Evolutionary conservation across 1,139 yeast genomes (phyloP), one percentile per base, ranked within the genome.

Genomic region (Lodderomyces jiufengensis): DNA sequence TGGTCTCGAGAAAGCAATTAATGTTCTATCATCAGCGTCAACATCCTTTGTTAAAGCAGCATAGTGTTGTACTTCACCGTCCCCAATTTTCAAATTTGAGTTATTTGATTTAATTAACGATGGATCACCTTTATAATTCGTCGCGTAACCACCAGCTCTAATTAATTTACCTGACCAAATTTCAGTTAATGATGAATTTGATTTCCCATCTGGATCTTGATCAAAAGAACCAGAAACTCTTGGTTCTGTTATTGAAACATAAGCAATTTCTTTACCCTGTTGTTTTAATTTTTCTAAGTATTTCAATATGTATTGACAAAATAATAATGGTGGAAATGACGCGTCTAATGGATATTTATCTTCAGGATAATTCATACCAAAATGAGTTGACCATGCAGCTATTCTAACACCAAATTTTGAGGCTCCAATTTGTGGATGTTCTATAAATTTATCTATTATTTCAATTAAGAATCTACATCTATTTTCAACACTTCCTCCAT

Each of bases 401-500:
- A 55, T 44, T 38, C 62, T 42, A 24, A 52, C 40, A 1, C 50
- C 63, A 6, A 55, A 41, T 32, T 41, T 51, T 5, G 39, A 32
- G n/a, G 50, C 40, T 2, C 62, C 62, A 13, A 56, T 41, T 5
- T 71, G 71, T 5, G 61, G 75, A 32, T 44, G 45, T 5, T 57
- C 71, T 26, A 58, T 53, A 9, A 74, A 51, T 31, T 33, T 39
- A 12, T 78, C 84, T 30, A 82, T 59, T 18, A 80, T 66, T 49
- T 80, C 83, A 31, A 80, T 57, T 11, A 70, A 48, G 48, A 82
- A 72, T 38, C 83, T 63, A 24, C 80, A 69, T 43, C 86, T 68
- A 62, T 81, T 81, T 51, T 79, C 86, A 41, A 80, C 65, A 38
- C 71, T 59, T 0, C 80, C 81, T 32, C 81, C 80, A 44, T 75